Evolutionary conservation across 192 early-diverging fungal species (phyloP), one percentile per base, ranked within the genome.

Genomic region (Backusella westeae): DNA sequence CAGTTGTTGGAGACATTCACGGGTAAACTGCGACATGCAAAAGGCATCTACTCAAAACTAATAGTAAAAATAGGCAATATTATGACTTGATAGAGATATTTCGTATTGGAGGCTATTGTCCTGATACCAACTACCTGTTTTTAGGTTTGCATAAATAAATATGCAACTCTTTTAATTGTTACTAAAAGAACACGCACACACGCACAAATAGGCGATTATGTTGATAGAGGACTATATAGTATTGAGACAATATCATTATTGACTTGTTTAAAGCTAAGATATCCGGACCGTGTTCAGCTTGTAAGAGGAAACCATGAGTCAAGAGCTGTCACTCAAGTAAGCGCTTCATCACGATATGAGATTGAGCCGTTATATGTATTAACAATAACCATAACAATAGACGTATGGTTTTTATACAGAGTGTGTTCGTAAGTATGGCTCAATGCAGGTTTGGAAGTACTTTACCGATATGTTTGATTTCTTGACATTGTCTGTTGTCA

Each of bases 391-490:
- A 32, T 32, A 26, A 42, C 46, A 41, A 49, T 77, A 92, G 85
- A 94, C 94, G 0, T 98, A 98, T 74, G 97, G 97, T 67, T 98
- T 98, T 77, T 96, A 97, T 80, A 89, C 94, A 1, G 95, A 97
- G 75, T 96, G 96, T 75, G 87, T 94, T 84, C 87, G 92, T 29
- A 97, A 96, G 81, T 97, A 97, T 77, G 95, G 94, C 3, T 89
- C 86, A 19, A 81, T 90, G 0, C 87, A 87, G 14, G 96, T 98
- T 10, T 99, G 97, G 97, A 87, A 89, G 5, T 95, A 95, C 34
- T 97, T 97, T 83, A 97, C 96, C 19, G 93, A 96, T 66, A 81
- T 97, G 80, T 98, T 98, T 83, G 97, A 98, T 79, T 98, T 91
- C 76, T 85, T 98, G 34, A 93, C 94, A 1, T 80, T 98, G 34